A percentile compares a stretch with the other conserved stretches of the same genome.
phyloP scores from a whole-genome alignment of 495 filamentous ascomycete species.

The Aspergillus conjunctus region DNA sequence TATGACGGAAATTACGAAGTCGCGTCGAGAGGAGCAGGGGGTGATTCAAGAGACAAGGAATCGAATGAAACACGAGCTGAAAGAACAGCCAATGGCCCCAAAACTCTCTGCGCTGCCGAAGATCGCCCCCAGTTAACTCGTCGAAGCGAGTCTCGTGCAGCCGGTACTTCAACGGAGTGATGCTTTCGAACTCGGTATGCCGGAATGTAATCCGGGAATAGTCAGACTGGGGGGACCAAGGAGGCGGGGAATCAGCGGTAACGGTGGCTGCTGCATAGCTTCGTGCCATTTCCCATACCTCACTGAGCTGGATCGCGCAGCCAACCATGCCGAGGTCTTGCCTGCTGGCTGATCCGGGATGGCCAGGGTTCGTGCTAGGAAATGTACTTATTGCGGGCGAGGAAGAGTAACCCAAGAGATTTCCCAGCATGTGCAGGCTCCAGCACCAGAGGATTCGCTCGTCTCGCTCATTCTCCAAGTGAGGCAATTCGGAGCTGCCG shows the following conservation, averaged over 20 bases:
- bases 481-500: neutral
- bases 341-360: neutral
- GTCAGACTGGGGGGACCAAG: conserved; percentile 17
- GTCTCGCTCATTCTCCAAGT: conserved; percentile 12
- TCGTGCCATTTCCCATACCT: conserved; percentile 15
- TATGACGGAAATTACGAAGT: conserved; percentile 15
- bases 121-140: conserved; percentile 4
- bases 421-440: conserved; percentile 18
- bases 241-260: conserved; percentile 5
- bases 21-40: conserved; percentile 12
- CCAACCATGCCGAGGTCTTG: conserved; percentile 10
- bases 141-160: conserved; percentile 16
- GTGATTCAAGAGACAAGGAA: conserved; percentile 15
- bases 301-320: conserved; percentile 14
- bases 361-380: neutral
- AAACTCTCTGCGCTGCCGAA: conserved; percentile 10
- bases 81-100: conserved; percentile 18
- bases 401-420: conserved; percentile 9
- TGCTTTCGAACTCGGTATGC: conserved; percentile 16
- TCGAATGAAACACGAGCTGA: conserved; percentile 14
- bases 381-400: neutral
- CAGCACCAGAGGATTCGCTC: conserved; percentile 11
- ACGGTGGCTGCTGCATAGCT: conserved; percentile 8
- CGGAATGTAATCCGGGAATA: conserved; percentile 16
- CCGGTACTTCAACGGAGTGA: conserved; percentile 14